A percentile compares a stretch with the other conserved stretches of the same genome.
These are phyloP conservation scores for Trichoderma guizhouense DNA, from an alignment of 2,329 filamentous ascomycete genomes.

Conservation along the genomic window DNA sequence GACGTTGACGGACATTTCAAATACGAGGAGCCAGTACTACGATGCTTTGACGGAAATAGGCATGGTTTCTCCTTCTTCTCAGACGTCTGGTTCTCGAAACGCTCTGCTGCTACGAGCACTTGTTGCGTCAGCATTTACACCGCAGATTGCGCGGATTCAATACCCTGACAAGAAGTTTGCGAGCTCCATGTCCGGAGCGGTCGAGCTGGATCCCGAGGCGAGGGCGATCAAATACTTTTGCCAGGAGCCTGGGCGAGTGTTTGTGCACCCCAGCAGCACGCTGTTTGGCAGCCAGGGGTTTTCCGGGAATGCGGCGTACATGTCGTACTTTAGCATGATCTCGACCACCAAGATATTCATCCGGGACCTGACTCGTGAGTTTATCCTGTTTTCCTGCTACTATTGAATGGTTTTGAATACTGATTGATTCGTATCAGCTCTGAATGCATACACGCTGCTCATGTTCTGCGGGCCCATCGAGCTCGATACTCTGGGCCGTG, in stretches of 20 bases:
- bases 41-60: conserved; percentile 81
- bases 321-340: conserved; percentile 91
- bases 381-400: background rate
- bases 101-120: conserved; percentile 62
- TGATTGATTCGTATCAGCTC: conserved; percentile 49
- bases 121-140: conserved; percentile 70
- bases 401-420: background rate
- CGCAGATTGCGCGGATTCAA: conserved; percentile 87
- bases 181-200: conserved; percentile 78
- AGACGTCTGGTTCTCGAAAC: conserved; percentile 33
- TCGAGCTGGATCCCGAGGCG: conserved; percentile 90
- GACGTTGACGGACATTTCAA: conserved; percentile 82
- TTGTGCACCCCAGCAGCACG: conserved; percentile 85
- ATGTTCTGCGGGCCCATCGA: conserved; percentile 83
- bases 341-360: conserved; percentile 90
- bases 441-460: conserved; percentile 84
- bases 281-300: conserved; percentile 82
- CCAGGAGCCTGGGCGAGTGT: conserved; percentile 80
- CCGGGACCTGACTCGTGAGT: conserved; percentile 81
- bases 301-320: conserved; percentile 68
- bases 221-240: conserved; percentile 90
- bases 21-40: conserved; percentile 82
- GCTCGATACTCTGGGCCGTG: conserved; percentile 82
- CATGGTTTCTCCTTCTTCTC: conserved; percentile 53
- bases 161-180: conserved; percentile 96